Conservation (phyloP, 805 yeast species). For the Pichia thaimueangensis region DNA sequence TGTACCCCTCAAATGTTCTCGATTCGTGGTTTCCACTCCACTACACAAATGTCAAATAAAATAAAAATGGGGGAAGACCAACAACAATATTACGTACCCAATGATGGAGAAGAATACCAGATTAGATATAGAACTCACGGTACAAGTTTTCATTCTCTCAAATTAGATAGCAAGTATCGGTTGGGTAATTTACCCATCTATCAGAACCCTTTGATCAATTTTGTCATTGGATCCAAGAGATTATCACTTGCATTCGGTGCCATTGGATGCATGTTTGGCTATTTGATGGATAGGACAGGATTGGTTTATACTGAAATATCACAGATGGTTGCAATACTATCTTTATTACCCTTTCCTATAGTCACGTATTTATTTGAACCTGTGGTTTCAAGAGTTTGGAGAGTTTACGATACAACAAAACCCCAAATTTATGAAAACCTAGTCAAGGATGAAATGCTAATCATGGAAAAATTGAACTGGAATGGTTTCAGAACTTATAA, state of each 20-base stretch:
- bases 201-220: constrained; percentile 54
- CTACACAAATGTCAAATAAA: neutral
- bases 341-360: constrained; percentile 52
- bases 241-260: constrained; percentile 55
- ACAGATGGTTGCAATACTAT: constrained; percentile 33
- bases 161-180: constrained; percentile 46
- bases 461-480: constrained; percentile 60
- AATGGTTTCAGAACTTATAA: constrained; percentile 64
- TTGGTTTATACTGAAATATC: constrained; percentile 48
- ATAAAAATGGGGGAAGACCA: constrained; percentile 29
- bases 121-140: constrained; percentile 28
- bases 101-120: constrained; percentile 17
- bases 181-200: constrained; percentile 59
- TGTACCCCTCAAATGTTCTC: neutral
- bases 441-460: constrained; percentile 52
- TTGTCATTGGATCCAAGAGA: constrained; percentile 57
- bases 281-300: constrained; percentile 47
- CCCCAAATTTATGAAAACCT: constrained; percentile 63
- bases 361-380: constrained; percentile 50
- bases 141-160: constrained; percentile 21
- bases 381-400: constrained; percentile 64
- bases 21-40: constrained; percentile 1
- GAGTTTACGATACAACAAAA: constrained; percentile 57
- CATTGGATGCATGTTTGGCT: constrained; percentile 57
- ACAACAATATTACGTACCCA: constrained; percentile 22